phyloP scores from a whole-genome alignment of 805 yeast genomes.

The Monosporozyma aerobia region DNA sequence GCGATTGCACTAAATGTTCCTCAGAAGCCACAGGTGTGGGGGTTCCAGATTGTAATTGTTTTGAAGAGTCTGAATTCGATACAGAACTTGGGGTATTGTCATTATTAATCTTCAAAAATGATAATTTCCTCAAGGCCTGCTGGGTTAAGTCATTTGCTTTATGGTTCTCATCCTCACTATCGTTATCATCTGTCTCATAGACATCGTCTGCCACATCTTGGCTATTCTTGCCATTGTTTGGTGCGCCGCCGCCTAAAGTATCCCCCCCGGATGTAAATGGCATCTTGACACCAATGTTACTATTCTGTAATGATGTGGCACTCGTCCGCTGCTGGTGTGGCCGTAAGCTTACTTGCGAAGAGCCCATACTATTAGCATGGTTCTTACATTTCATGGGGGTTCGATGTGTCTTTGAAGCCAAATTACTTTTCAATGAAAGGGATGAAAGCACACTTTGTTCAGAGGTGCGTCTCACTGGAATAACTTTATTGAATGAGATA shows the following conservation, averaged over 20 bases:
- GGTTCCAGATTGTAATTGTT: neutral
- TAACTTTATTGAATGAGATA: constrained; percentile 34
- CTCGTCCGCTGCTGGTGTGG: neutral
- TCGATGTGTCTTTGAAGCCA: neutral
- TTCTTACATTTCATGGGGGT: neutral
- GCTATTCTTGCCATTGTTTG: neutral
- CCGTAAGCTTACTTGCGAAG: neutral
- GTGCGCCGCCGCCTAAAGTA: neutral
- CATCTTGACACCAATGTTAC: constrained; percentile 22
- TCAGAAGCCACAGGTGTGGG: neutral
- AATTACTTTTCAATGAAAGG: constrained; percentile 53
- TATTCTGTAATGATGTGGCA: neutral
- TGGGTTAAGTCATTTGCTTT: constrained; percentile 30
- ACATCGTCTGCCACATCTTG: neutral
- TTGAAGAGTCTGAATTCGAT: neutral
- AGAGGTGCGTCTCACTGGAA: constrained; percentile 35
- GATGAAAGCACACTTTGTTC: constrained; percentile 39
- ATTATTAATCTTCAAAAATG: constrained; percentile 17
- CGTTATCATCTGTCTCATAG: neutral
- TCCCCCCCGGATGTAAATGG: constrained; percentile 25
- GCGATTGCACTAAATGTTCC: neutral
- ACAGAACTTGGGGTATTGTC: neutral
- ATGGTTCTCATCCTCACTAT: neutral
- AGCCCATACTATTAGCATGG: constrained; percentile 40
- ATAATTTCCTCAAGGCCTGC: constrained; percentile 32